Base-by-base conservation (phyloP, 1,284 basidiomycete species). In the Tilletia walkeri region DNA sequence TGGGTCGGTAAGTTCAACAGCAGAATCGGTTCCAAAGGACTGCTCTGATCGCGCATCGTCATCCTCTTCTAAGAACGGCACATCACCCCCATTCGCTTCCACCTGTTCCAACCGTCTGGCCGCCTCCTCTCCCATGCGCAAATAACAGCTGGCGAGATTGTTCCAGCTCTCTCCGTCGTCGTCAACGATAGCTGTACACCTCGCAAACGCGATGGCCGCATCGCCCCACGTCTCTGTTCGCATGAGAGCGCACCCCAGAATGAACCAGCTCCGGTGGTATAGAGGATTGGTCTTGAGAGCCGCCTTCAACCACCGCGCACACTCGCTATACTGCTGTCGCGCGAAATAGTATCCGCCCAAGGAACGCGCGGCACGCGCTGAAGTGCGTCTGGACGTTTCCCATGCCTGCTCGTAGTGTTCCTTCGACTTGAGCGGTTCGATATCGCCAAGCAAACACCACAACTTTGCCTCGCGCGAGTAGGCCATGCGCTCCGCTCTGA, bases 131-230 rank as follows among this genome's bases (percentile, higher is more conserved):
- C 78, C 76, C 77, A 83, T 78, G 5, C 79, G 70, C 65, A 99
- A 88, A 84, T 98, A 97, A 79, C 95, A 91, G 74, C 91, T 95
- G 30, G 95, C 96, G 68, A 99, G 86, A 84, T 99, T 99, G 83
- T 92, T 97, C 96, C 96, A 99, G 75, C 93, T 95, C 86, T 99
- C 95, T 3, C 89, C 92, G 81, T 99, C 95, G 78, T 99, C 95
- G 73, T 95, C 93, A 74, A 98, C 95, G 72, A 99, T 89, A 9
- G 88, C 86, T 0, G 96, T 94, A 78, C 93, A 94, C 48, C 95
- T 87, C 65, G 87, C 86, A 85, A 99, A 99, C 0, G 92, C 91
- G 65, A 91, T 89, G 70, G 90, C 89, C 1, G 91, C 95, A 36
- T 90, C 90, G 36, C 88, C 87, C 94, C 94, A 82, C 47, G 70